Conservation (phyloP, 2,329 filamentous ascomycete species). For the Talaromyces sp. region DNA sequence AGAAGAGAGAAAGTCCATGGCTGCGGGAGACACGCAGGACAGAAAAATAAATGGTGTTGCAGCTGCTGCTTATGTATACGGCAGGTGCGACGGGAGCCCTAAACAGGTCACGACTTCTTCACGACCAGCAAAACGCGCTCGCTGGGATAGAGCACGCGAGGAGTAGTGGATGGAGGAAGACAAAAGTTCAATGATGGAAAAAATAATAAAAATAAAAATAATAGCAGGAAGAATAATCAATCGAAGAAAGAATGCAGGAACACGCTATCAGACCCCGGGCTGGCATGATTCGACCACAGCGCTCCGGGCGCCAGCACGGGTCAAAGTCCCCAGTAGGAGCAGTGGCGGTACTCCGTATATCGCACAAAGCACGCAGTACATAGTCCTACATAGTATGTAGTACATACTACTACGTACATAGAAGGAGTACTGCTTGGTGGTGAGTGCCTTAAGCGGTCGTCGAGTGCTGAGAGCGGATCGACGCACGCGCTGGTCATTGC, state of each 20-base stretch:
- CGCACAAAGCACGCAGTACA: neutral
- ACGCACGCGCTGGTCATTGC: slow-evolving; percentile 5
- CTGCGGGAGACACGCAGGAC: neutral
- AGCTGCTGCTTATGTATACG: neutral
- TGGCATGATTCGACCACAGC: neutral
- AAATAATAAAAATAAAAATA: neutral
- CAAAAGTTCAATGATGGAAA: too few species aligned
- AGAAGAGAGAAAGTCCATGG: slow-evolving; percentile 18
- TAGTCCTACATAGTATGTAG: too few species aligned
- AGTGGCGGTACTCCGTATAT: neutral
- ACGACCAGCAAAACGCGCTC: neutral
- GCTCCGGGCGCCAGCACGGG: neutral
- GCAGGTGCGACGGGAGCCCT: neutral
- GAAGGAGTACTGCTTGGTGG: neutral
- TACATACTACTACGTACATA: too few species aligned
- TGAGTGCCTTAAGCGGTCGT: neutral
- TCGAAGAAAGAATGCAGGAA: neutral
- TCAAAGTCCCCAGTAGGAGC: too few species aligned
- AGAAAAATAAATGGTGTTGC: neutral
- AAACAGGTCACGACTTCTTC: neutral
- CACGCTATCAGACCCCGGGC: neutral
- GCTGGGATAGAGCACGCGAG: neutral
- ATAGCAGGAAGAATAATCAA: neutral
- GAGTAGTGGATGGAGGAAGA: neutral
- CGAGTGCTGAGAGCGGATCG: slow-evolving; percentile 10